Conservation (phyloP, 352 stramenopile species). For the Phytophthora europaea region DNA sequence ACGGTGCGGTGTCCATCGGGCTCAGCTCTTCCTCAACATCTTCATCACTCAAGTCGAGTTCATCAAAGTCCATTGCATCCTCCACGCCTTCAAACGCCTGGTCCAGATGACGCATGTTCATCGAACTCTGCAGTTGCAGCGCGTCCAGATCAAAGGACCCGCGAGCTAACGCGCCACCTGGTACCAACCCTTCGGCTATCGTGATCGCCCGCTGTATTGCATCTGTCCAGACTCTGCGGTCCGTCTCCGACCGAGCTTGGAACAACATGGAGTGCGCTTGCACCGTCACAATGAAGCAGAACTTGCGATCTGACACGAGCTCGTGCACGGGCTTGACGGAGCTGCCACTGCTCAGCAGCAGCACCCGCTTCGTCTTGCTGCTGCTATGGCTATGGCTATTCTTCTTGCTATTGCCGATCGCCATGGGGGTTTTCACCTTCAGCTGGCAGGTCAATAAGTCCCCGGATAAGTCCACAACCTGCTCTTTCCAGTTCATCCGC, state of each 20-base stretch:
- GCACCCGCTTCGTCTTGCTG: slow-evolving; percentile 47
- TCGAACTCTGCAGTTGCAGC: slow-evolving; percentile 58
- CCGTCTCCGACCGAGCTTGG: slow-evolving; percentile 58
- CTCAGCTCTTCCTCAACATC: slow-evolving; percentile 31
- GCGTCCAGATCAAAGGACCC: slow-evolving; percentile 60
- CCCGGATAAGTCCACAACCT: slow-evolving; percentile 72
- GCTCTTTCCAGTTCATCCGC: slow-evolving; percentile 60
- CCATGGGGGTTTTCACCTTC: slow-evolving; percentile 33
- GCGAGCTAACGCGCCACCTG: slow-evolving; percentile 41
- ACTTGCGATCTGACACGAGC: slow-evolving; percentile 64
- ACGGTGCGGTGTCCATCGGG: slow-evolving; percentile 5
- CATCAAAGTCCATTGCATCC: slow-evolving; percentile 19
- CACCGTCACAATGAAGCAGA: slow-evolving; percentile 77
- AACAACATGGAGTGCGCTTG: slow-evolving; percentile 73
- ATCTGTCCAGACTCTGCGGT: slow-evolving; percentile 66
- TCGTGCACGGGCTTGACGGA: slow-evolving; percentile 76
- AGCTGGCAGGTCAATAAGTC: slow-evolving; percentile 66
- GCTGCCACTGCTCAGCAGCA: slow-evolving; percentile 57
- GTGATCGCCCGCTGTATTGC: slow-evolving; percentile 78
- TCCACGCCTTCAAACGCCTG: slow-evolving; percentile 50
- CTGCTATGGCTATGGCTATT: slow-evolving; percentile 13
- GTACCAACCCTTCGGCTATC: slow-evolving; percentile 69
- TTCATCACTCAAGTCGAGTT: slow-evolving; percentile 14
- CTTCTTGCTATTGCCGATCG: slow-evolving; percentile 18
- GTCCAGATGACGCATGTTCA: slow-evolving; percentile 59